These are phyloP conservation scores for Macaranga tanarius DNA, from an alignment of 441 rosid species.

Conservation along the genomic window DNA sequence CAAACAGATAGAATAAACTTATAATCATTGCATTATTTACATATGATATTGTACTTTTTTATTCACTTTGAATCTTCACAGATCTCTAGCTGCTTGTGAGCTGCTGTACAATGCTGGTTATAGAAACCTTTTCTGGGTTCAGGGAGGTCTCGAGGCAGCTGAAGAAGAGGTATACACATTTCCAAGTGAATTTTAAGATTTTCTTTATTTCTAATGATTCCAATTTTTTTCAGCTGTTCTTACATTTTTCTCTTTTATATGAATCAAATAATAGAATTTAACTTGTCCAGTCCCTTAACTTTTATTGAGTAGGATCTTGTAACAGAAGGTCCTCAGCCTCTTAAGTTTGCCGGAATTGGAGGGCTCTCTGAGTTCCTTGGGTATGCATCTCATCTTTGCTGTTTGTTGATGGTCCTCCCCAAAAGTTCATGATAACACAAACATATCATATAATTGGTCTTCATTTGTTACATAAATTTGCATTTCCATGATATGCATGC, in stretches of 20 bases:
- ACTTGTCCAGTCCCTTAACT: slow-evolving; percentile 21
- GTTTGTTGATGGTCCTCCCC: not conserved
- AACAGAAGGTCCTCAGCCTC: slow-evolving; percentile 75
- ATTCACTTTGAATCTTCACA: slow-evolving; percentile 35
- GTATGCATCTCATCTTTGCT: slow-evolving; percentile 38
- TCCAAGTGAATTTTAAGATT: slow-evolving; percentile 20
- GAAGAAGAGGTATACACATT: slow-evolving; percentile 65
- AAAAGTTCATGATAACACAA: not conserved
- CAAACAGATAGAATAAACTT: not conserved
- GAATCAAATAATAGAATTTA: slow-evolving; percentile 3
- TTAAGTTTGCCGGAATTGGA: slow-evolving; percentile 88
- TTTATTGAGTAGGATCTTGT: slow-evolving; percentile 64
- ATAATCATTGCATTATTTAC: not conserved
- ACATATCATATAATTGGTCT: not conserved
- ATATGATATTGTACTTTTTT: not conserved
- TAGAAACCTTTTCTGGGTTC: slow-evolving; percentile 85
- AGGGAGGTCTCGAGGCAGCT: slow-evolving; percentile 86
- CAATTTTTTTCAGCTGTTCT: slow-evolving; percentile 17
- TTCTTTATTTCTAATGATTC: slow-evolving; percentile 1
- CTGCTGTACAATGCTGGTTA: slow-evolving; percentile 70
- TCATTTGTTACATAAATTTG: not conserved
- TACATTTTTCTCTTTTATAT: not conserved
- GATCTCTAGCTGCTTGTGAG: slow-evolving; percentile 95
- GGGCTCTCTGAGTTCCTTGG: slow-evolving; percentile 93
- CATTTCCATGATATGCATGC: slow-evolving; percentile 7